Evolutionary conservation across 1,139 yeast genomes (phyloP).

Genomic region (Magnusiomyces fungicola): DNA sequence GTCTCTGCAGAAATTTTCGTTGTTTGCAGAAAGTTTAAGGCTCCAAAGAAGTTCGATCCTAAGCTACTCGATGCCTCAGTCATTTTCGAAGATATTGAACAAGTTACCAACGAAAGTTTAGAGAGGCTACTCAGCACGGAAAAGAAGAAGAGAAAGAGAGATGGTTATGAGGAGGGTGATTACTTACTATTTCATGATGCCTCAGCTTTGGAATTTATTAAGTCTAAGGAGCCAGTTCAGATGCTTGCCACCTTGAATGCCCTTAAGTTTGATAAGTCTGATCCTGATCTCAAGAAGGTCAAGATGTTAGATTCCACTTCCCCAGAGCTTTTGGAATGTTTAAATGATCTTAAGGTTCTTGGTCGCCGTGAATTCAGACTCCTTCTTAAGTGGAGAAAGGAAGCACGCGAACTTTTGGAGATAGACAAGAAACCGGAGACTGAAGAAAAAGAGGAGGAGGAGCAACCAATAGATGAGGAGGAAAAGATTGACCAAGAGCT

Average conservation of each 20-base stretch:
- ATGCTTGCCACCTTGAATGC: slow-evolving; percentile 57
- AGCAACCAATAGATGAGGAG: slow-evolving; percentile 74
- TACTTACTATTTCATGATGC: slow-evolving; percentile 65
- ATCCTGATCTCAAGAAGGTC: slow-evolving; percentile 65
- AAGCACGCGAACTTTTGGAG: slow-evolving; percentile 73
- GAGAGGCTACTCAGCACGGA: slow-evolving; percentile 93
- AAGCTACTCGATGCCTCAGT: slow-evolving; percentile 83
- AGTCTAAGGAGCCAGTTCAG: slow-evolving; percentile 75
- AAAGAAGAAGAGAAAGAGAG: slow-evolving; percentile 80
- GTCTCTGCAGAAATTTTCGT: slow-evolving; percentile 99
- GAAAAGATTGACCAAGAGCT: slow-evolving; percentile 84
- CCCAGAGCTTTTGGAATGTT: slow-evolving; percentile 68
- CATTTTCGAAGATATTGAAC: slow-evolving; percentile 82
- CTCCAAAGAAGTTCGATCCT: slow-evolving; percentile 93
- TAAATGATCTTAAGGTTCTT: slow-evolving; percentile 84
- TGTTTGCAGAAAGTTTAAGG: slow-evolving; percentile 91
- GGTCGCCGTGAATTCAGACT: slow-evolving; percentile 89
- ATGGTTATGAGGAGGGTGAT: slow-evolving; percentile 96
- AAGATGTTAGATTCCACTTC: slow-evolving; percentile 70
- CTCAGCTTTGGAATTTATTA: slow-evolving; percentile 73
- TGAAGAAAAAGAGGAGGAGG: slow-evolving; percentile 45
- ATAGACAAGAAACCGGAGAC: slow-evolving; percentile 35
- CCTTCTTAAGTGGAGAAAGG: slow-evolving; percentile 80
- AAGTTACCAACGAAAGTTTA: slow-evolving; percentile 67
- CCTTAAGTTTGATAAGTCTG: slow-evolving; percentile 45